Evolutionary conservation across 2,329 filamentous ascomycete species (phyloP), one percentile per base, ranked within the genome.

Genomic region (Diplocarpon mali): DNA sequence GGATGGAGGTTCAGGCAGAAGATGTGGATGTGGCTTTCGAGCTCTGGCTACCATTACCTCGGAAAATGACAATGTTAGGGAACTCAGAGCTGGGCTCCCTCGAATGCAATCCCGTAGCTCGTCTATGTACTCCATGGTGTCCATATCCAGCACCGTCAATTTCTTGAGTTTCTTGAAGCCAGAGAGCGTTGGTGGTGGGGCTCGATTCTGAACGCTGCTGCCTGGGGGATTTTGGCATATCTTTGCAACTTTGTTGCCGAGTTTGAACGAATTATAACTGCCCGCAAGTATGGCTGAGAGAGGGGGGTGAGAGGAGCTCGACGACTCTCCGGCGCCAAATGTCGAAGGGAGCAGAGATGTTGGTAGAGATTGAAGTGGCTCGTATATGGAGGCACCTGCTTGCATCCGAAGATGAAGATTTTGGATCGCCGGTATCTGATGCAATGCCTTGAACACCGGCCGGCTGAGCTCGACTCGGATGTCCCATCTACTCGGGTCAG

Each of bases 401-500:
- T 80, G 77, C 61, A 81, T 67, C 44, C 78, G 72, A 35, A 82
- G 56, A 50, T 78, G 73, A 11, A 82, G 54, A 47, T 72, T 63
- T 44, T 68, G 67, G 24, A 82, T 65, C 6, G 69, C 66, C 14
- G 63, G 48, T 45, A 79, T 73, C 29, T 66, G 60, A 56, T 79
- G 76, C 10, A 82, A 64, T 29, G 69, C 68, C 45, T 67, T 67
- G 61, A 76, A 80, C 4, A 81, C 69, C 1, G 69, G 69, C 5
- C 73, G 66, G 56, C 71, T 77, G 9, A 82, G 66, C 58, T 81
- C 77, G 44, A 82, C 71, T 6, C 75, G 70, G 43, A 80, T 73
- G 57, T 81, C 78, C 78, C 78, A 82, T 51, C 72, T 78, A 42
- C 20, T 35, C 13, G 24, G 1, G 36, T 44, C 38, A 39, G 40